Evolutionary conservation across 164 flowering plant genomes (phyloP).

Genomic region (Cinnamomum chago): DNA sequence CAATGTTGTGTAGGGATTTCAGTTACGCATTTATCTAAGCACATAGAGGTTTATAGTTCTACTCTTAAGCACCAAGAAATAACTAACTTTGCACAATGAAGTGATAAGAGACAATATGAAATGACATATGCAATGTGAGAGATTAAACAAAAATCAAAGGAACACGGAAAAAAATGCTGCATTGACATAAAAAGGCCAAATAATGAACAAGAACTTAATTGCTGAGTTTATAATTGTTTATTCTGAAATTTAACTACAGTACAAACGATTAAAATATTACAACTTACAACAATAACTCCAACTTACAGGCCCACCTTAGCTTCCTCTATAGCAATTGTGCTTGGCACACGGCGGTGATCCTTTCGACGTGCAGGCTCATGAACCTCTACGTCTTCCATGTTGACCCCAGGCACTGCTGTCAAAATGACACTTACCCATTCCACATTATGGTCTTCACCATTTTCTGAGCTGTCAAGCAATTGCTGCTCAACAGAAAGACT

Average conservation of each 20-base stretch:
- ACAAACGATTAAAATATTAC: neutral
- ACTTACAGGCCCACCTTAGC: slow-evolving; percentile 70
- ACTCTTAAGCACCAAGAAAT: too few species aligned
- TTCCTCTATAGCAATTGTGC: slow-evolving; percentile 95
- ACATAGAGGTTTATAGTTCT: too few species aligned
- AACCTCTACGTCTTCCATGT: slow-evolving; percentile 82
- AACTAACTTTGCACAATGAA: too few species aligned
- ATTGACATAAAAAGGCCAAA: too few species aligned
- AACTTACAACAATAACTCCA: slow-evolving; percentile 9
- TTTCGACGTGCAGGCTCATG: slow-evolving; percentile 69
- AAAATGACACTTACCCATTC: slow-evolving; percentile 82
- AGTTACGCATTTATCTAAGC: too few species aligned
- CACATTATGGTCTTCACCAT: slow-evolving; percentile 33
- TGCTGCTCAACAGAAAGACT: slow-evolving; percentile 53
- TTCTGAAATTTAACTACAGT: too few species aligned
- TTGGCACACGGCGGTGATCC: slow-evolving; percentile 98
- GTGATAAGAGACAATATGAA: too few species aligned
- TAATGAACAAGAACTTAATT: too few species aligned
- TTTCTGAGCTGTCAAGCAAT: neutral
- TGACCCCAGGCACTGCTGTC: slow-evolving; percentile 84
- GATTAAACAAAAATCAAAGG: slow-evolving; percentile 2
- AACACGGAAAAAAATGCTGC: neutral
- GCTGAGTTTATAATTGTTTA: too few species aligned
- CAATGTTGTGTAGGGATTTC: too few species aligned
- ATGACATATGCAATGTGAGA: too few species aligned